Base-by-base conservation (phyloP, 73 alveolate species). In the Vitrella brassicaformis region DNA sequence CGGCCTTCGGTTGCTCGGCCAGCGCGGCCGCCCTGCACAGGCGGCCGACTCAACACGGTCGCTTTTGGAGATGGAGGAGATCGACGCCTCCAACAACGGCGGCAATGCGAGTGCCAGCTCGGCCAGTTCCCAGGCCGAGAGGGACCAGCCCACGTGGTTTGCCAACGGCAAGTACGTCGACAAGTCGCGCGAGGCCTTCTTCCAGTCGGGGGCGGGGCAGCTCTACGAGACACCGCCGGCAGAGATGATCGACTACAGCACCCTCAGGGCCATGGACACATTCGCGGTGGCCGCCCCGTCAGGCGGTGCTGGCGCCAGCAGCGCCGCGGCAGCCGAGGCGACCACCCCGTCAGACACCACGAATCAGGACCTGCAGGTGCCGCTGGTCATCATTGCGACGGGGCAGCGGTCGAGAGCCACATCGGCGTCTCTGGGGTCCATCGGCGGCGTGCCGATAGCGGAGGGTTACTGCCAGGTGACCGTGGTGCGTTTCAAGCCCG, bases 181-280 rank as follows among this genome's bases (percentile, higher is more conserved):
- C 19, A 73, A 74, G 31, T 74, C 81, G 19, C 68, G 81, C 9
- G 81, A 74, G 9, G 66, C 66, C 81, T 74, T 74, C 47, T 30
- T 74, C 32, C 81, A 73, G 1, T 66, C 81, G 28, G 81, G 81
- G 25, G 66, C 68, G 1, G 81, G 74, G 28, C 81, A 74, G 39
- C 81, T 73, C 69, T 74, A 74, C 25, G 73, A 27, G 47, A 74
- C 81, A n/a, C 81, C 81, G 7, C 74, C 81, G 7, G 81, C 74
- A 0, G 81, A 74, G 27, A 28, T 74, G 74, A 74, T 74, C 25
- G 74, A 74, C 69, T n/a, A n/a, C n/a, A n/a, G n/a, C n/a, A n/a
- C n/a, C n/a, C n/a, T n/a, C n/a, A n/a, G n/a, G n/a, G n/a, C n/a
- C n/a, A n/a, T n/a, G n/a, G n/a, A n/a, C n/a, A n/a, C n/a, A n/a